A percentile compares a stretch with the other conserved stretches of the same genome.
Conservation (phyloP, 768 basidiomycete genomes). For the Macrocybe gigantea region DNA sequence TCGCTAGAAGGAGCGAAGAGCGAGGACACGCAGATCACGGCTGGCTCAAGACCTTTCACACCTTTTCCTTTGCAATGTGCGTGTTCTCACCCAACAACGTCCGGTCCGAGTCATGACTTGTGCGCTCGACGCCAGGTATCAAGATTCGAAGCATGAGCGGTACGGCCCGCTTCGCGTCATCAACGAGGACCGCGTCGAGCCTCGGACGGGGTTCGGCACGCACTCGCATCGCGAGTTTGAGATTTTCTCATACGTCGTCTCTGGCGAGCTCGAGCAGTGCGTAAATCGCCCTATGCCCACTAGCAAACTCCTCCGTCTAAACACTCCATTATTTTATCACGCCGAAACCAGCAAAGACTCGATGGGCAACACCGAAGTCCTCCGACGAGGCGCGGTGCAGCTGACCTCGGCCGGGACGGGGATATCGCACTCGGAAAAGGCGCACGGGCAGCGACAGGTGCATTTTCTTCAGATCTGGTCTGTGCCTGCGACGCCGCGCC, state of each 20-base stretch:
- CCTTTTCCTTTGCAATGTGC: constrained; percentile 70
- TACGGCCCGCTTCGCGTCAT: constrained; percentile 83
- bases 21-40: constrained; percentile 75
- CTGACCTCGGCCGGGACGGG: constrained; percentile 91
- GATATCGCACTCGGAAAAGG: constrained; percentile 71
- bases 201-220: constrained; percentile 76
- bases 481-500: constrained; percentile 32
- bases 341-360: constrained; percentile 64
- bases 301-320: background rate
- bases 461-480: constrained; percentile 56
- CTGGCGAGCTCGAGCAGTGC: constrained; percentile 78
- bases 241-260: constrained; percentile 85
- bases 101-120: too few relatives aligned
- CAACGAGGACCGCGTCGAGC: constrained; percentile 86
- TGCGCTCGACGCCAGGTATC: constrained; percentile 39
- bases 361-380: constrained; percentile 86
- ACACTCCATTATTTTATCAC: background rate
- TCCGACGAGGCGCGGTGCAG: constrained; percentile 86
- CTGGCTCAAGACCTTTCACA: constrained; percentile 87
- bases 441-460: constrained; percentile 33
- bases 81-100: constrained; percentile 14
- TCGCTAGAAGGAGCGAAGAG: constrained; percentile 52
- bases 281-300: constrained; percentile 14
- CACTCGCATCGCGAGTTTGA: constrained; percentile 84
- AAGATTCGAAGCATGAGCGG: constrained; percentile 45